These are phyloP conservation scores for Termitomyces sp. DNA, from an alignment of 768 basidiomycete genomes.

Conservation along the genomic window DNA sequence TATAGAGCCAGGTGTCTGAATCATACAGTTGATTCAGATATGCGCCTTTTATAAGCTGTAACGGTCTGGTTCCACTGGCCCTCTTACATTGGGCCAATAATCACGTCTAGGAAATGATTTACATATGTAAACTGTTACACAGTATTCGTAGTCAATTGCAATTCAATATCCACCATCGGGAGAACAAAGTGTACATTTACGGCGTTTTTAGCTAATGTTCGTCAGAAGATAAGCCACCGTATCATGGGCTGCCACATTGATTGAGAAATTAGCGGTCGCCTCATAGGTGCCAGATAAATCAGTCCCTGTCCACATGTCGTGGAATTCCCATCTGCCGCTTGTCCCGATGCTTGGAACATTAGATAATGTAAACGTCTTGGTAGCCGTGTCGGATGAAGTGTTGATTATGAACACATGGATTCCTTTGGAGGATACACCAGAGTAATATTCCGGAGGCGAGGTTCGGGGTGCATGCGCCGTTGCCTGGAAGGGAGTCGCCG, in stretches of 20 bases:
- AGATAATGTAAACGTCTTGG: slow-evolving; percentile 39
- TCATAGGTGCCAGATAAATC: slow-evolving; percentile 37
- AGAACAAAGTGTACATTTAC: background rate
- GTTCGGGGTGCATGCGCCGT: slow-evolving; percentile 31
- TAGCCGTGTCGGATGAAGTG: slow-evolving; percentile 30
- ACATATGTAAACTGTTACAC: no score
- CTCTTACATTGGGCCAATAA: no score
- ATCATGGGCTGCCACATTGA: slow-evolving; percentile 43
- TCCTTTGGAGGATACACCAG: slow-evolving; percentile 42
- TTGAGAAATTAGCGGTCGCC: slow-evolving; percentile 27
- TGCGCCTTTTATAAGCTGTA: no score
- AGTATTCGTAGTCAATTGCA: background rate
- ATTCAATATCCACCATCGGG: background rate
- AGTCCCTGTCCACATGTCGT: slow-evolving; percentile 49
- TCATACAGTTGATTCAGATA: no score
- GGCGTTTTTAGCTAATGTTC: background rate
- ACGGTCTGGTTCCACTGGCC: no score
- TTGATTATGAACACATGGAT: slow-evolving; percentile 53
- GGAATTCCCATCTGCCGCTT: slow-evolving; percentile 32
- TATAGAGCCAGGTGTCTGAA: no score
- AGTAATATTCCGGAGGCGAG: slow-evolving; percentile 47
- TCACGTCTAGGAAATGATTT: no score
- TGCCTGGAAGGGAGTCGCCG: slow-evolving; percentile 43
- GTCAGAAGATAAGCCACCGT: slow-evolving; percentile 45
- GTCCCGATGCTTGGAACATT: slow-evolving; percentile 39